Base-by-base conservation (phyloP, 768 basidiomycete genomes). In the Naganishia antarctica region DNA sequence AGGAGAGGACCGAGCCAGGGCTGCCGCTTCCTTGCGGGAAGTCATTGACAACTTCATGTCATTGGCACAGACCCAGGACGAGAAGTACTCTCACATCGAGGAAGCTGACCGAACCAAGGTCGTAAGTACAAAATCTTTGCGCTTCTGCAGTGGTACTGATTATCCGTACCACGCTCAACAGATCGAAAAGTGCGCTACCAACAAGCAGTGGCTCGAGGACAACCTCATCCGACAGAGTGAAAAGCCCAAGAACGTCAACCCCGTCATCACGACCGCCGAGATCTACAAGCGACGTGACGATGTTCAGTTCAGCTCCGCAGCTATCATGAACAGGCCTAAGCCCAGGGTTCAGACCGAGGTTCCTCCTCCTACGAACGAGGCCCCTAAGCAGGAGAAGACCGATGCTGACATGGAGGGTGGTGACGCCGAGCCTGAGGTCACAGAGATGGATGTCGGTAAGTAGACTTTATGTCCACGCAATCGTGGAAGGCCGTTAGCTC, bases 121-220 rank as follows among this genome's bases (percentile, higher is more conserved):
- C 31, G 75, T 78, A 58, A 75, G 76, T 75, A 53, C n/a, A 12
- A 26, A 15, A 23, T 18, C 12, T 23, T 16, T 8, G 13, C 23
- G n/a, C 4, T 29, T 41, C 41, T 25, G n/a, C 21, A 18, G 18
- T 23, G 8, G 13, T 45, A 53, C 34, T 34, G 29, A 46, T 62
- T 32, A 15, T 34, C 18, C 28, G 28, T 28, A 26, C 25, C 40
- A n/a, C n/a, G n/a, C n/a, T n/a, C n/a, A 86, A 79, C 84, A 91
- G 80, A 75, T 97, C 70, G 96, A 99, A 80, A 89, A 88, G 78
- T 86, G 86, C 63, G 96, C 89, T 58, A 91, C 86, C 11, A 81
- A 87, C 41, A 87, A 91, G 79, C 89, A 96, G 80, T 98, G 94
- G 96, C 83, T 99, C 63, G 90, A 96, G 73, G 93, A 99, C 82